Percentiles rank a stretch among this genome's conserved stretches.
These are phyloP conservation scores for Pelargonium nanum DNA, from an alignment of 345 rosid genomes.

Conservation along the genomic window DNA sequence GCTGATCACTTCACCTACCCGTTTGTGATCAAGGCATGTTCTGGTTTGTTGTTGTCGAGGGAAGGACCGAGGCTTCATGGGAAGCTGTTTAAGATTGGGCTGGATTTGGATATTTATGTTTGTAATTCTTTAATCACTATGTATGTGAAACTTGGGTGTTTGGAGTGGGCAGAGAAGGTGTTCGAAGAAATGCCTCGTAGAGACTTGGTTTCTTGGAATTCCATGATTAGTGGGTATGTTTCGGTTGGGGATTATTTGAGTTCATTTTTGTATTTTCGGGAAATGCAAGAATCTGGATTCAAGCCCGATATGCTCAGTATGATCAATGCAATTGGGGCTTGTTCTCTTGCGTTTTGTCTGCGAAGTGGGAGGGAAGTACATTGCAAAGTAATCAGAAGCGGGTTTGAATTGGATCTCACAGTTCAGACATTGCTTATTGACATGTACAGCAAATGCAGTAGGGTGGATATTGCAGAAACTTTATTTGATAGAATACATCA, in stretches of 20 bases:
- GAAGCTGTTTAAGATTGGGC: conserved; percentile 27
- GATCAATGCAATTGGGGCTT: conserved; percentile 42
- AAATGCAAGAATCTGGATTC: conserved; percentile 21
- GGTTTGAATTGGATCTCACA: conserved; percentile 27
- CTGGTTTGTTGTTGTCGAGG: conserved; percentile 24
- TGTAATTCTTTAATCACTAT: conserved; percentile 59
- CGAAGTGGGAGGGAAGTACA: conserved; percentile 48
- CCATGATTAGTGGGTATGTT: conserved; percentile 46
- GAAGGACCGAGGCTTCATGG: conserved; percentile 30
- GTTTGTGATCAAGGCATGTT: conserved; percentile 54
- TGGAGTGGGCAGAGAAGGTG: conserved; percentile 34
- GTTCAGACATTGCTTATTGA: conserved; percentile 47
- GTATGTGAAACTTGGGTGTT: conserved; percentile 41
- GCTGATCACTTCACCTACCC: conserved; percentile 58
- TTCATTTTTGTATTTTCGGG: conserved; percentile 26
- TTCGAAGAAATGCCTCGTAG: conserved; percentile 48
- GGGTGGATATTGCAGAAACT: conserved; percentile 46
- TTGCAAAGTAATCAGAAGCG: conserved; percentile 34
- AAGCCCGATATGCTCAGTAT: conserved; percentile 45
- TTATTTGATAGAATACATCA: conserved; percentile 29
- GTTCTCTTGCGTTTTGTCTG: conserved; percentile 33
- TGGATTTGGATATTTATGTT: conserved; percentile 40
- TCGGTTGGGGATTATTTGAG: conserved; percentile 41
- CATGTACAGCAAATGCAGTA: conserved; percentile 50
- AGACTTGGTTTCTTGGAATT: conserved; percentile 60